Evolutionary conservation across 805 yeast species (phyloP), one percentile per base, ranked within the genome.

Genomic region (Barnettozyma botsteinii): DNA sequence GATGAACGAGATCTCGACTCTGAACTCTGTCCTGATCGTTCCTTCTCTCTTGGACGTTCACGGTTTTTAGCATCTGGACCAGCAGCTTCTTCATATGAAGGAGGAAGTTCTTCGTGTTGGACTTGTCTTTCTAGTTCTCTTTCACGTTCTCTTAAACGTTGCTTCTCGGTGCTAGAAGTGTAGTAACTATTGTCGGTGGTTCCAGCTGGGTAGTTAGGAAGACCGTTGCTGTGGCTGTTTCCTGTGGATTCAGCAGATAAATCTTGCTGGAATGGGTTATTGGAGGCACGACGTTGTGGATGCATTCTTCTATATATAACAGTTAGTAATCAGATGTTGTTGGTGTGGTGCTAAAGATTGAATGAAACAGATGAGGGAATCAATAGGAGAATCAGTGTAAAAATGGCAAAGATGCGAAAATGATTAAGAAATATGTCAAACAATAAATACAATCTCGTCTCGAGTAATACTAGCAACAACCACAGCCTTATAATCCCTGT

Each of bases 71-170:
- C 59, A 20, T 67, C 68, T 14, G 64, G 58, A n/a, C 77, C 77
- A 3, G 85, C 79, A 17, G 72, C 82, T 49, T 81, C 88, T 48
- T 79, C 85, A 53, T 81, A 81, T 0, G 86, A 68, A 7, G 88
- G 87, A 6, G 86, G 85, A 7, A 71, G 59, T 30, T 59, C 60
- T 40, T 28, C 45, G 13, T 33, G 31, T 24, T 37, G 36, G 21
- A 49, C 43, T 37, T 38, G 45, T 44, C 45, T 48, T 20, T 44
- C 38, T 7, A 28, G 29, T 30, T 41, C 49, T 36, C 43, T 54
- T 47, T 40, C 51, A 45, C 29, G 51, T 46, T 41, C 41, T 22
- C 33, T 43, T 35, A 23, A 38, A 32, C 36, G 52, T 26, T 40
- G 39, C 42, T 42, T 51, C 38, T 46, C 52, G 19, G 46, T 60